Evolutionary conservation across 331 rosid species (phyloP).

Genomic region (Ulmus americana): DNA sequence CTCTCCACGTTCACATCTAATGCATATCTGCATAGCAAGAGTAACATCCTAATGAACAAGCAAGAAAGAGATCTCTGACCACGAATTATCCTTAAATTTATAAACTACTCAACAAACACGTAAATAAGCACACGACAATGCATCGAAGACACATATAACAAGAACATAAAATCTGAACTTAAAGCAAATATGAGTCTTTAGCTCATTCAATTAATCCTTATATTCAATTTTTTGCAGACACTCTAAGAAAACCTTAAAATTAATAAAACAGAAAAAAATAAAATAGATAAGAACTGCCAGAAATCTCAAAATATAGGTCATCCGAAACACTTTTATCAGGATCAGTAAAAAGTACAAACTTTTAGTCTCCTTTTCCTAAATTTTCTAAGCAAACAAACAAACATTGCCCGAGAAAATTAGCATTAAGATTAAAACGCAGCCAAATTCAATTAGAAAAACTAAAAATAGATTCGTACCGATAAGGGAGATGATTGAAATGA

Average conservation of each 20-base stretch:
- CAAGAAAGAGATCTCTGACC: background rate
- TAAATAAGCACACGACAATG: background rate
- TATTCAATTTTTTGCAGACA: background rate
- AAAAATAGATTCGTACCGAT: slow-evolving; percentile 45
- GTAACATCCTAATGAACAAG: slow-evolving; percentile 32
- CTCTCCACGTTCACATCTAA: slow-evolving; percentile 97
- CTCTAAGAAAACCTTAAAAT: background rate
- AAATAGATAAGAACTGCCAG: background rate
- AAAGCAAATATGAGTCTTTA: background rate
- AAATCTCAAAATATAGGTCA: background rate
- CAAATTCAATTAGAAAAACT: background rate
- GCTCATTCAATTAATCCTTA: background rate
- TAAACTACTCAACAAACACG: background rate
- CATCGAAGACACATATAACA: background rate
- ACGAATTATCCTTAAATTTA: background rate
- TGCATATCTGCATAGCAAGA: slow-evolving; percentile 65
- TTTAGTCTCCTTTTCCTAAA: background rate
- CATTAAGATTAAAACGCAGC: background rate
- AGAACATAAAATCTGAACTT: background rate
- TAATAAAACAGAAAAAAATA: background rate
- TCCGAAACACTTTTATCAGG: background rate
- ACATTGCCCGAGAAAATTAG: slow-evolving; percentile 2
- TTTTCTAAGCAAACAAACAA: slow-evolving; percentile 6
- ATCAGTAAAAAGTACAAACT: background rate
- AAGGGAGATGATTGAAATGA: slow-evolving; percentile 91